These are phyloP conservation scores for Torulaspora delbrueckii DNA, from an alignment of 805 yeast species.

Conservation along the genomic window DNA sequence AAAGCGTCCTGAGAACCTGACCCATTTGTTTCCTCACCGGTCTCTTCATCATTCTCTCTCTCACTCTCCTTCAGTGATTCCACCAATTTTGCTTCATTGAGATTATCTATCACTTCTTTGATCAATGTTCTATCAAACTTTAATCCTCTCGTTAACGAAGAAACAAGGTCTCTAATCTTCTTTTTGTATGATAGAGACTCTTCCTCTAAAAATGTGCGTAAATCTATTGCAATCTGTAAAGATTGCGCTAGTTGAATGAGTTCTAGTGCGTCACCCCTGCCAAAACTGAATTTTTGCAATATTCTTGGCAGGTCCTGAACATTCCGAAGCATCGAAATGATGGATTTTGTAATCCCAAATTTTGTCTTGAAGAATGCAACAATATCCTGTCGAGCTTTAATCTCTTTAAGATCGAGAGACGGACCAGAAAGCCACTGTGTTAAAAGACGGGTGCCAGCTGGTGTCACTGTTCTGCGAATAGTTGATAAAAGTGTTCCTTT, in stretches of 20 bases:
- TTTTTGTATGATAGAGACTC: constrained; percentile 22
- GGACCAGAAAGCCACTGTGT: constrained; percentile 84
- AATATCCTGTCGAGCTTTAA: constrained; percentile 50
- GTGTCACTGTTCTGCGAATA: constrained; percentile 68
- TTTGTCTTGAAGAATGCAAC: constrained; percentile 43
- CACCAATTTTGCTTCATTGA: constrained; percentile 39
- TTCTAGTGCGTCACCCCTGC: constrained; percentile 43
- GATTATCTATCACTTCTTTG: constrained; percentile 38
- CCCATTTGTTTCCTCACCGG: constrained; percentile 1
- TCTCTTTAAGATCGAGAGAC: constrained; percentile 51
- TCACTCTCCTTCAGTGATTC: constrained; percentile 22
- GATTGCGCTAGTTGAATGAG: constrained; percentile 43
- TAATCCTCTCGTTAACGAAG: constrained; percentile 29
- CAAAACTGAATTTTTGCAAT: constrained; percentile 53
- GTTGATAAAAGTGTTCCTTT: constrained; percentile 69
- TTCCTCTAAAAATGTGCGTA: constrained; percentile 8
- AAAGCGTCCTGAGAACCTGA: constrained; percentile 2
- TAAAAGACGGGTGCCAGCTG: constrained; percentile 75
- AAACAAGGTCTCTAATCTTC: constrained; percentile 28
- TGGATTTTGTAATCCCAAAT: constrained; percentile 25
- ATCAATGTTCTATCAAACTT: constrained; percentile 41
- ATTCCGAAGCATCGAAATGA: constrained; percentile 39
- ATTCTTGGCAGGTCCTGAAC: constrained; percentile 57
- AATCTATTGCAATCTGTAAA: constrained; percentile 33
- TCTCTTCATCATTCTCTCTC: constrained; percentile 5